phyloP scores from a whole-genome alignment of 2,329 filamentous ascomycete species.

The Cercospora sp. region DNA sequence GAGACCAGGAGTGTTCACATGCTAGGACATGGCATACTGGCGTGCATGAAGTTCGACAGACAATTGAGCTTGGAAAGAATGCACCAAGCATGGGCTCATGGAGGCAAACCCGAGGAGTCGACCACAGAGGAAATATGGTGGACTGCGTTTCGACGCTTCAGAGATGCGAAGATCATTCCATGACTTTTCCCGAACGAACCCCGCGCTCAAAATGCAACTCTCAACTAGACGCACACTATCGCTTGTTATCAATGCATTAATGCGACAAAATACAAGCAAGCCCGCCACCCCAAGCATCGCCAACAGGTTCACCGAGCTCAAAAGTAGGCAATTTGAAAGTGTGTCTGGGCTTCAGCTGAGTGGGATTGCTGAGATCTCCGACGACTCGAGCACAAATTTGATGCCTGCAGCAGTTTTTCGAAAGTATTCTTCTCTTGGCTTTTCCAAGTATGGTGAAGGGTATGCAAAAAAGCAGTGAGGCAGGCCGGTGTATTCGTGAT shows the following conservation, averaged over 20 bases:
- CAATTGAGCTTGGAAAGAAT: slow-evolving; percentile 49
- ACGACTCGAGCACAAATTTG: slow-evolving; percentile 19
- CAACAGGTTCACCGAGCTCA: neutral
- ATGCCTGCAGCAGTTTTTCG: slow-evolving; percentile 23
- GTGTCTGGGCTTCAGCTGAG: slow-evolving; percentile 3
- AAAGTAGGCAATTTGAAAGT: neutral
- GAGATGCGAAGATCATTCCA: slow-evolving; percentile 47
- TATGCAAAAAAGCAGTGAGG: slow-evolving; percentile 27
- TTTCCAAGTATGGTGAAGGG: slow-evolving; percentile 15
- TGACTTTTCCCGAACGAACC: slow-evolving; percentile 6
- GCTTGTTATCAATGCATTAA: neutral
- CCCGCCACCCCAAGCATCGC: neutral
- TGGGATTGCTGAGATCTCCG: slow-evolving; percentile 7
- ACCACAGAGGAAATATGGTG: slow-evolving; percentile 43
- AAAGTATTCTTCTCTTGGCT: slow-evolving; percentile 19
- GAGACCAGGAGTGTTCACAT: slow-evolving; percentile 42
- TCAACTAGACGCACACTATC: neutral
- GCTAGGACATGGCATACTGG: slow-evolving; percentile 49
- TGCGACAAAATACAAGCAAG: neutral
- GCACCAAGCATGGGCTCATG: slow-evolving; percentile 40
- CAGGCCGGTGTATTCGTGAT: slow-evolving; percentile 20
- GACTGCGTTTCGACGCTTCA: slow-evolving; percentile 49
- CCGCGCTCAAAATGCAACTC: neutral
- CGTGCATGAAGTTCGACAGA: slow-evolving; percentile 49
- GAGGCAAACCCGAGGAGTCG: slow-evolving; percentile 21